Conservation (phyloP, 2,329 filamentous ascomycete species). For the Aspergillus tanneri region DNA sequence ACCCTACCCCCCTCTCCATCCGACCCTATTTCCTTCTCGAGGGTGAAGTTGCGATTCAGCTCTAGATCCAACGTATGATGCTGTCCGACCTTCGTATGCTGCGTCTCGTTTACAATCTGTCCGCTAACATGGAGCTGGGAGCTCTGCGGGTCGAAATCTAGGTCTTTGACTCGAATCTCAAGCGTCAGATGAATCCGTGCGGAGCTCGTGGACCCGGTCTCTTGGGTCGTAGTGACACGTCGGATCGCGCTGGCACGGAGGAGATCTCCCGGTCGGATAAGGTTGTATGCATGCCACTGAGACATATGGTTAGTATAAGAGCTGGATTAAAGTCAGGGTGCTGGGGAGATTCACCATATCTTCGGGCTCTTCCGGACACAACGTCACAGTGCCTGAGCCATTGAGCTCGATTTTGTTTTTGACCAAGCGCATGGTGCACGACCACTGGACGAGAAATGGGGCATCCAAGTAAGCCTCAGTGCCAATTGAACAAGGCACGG, state of each 20-base stretch:
- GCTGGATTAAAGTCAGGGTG: too few relatives aligned
- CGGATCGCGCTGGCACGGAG: conserved; percentile 67
- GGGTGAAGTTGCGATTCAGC: conserved; percentile 78
- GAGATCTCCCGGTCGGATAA: conserved; percentile 64
- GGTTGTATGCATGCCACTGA: conserved; percentile 77
- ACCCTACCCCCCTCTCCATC: conserved; percentile 56
- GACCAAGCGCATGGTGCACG: conserved; percentile 60
- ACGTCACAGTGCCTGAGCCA: conserved; percentile 64
- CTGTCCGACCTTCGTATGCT: conserved; percentile 64
- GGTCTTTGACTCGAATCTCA: conserved; percentile 62
- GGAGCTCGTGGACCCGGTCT: conserved; percentile 62
- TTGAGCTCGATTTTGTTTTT: conserved; percentile 66
- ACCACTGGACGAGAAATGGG: too few relatives aligned
- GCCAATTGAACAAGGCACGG: neutral
- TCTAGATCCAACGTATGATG: conserved; percentile 80
- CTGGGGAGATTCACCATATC: conserved; percentile 59
- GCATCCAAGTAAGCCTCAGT: too few relatives aligned
- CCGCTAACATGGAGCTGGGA: conserved; percentile 69
- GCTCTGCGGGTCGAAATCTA: conserved; percentile 69
- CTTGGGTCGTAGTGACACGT: conserved; percentile 60
- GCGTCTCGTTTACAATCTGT: conserved; percentile 64
- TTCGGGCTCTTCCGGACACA: conserved; percentile 70
- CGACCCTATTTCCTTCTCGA: conserved; percentile 70
- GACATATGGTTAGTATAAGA: too few relatives aligned
- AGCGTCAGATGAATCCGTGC: conserved; percentile 64